Percentiles rank a stretch among this genome's conserved stretches.
Evolutionary conservation across 2,329 filamentous ascomycete genomes (phyloP).

Genomic region (Microsporum ferrugineum): DNA sequence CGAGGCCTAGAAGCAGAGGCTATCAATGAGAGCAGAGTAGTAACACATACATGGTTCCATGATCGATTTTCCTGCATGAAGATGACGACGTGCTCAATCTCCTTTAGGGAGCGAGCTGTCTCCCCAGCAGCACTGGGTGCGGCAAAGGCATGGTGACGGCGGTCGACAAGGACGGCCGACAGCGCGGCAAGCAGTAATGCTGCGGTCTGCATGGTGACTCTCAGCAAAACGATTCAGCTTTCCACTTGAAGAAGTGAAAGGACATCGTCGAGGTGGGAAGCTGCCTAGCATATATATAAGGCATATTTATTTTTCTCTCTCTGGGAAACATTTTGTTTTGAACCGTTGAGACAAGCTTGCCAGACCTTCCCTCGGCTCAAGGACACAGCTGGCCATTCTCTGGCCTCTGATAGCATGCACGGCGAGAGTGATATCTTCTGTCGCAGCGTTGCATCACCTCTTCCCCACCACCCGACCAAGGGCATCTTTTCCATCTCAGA

Average conservation of each 20-base stretch:
- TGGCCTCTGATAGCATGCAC: background rate
- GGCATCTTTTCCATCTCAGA: background rate
- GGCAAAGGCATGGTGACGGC: slow-evolving; percentile 8
- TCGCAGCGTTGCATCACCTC: background rate
- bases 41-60: slow-evolving; percentile 26
- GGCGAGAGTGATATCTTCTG: background rate
- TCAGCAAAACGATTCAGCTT: background rate
- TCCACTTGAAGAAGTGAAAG: background rate
- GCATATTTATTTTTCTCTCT: background rate
- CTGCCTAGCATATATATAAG: background rate
- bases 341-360: background rate
- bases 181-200: slow-evolving; percentile 3
- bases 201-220: slow-evolving; percentile 1
- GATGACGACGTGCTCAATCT: slow-evolving; percentile 47
- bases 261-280: background rate
- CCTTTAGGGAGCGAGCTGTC: slow-evolving; percentile 34
- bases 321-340: background rate
- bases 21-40: background rate
- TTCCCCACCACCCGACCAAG: background rate
- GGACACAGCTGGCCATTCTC: background rate
- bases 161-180: slow-evolving; percentile 1
- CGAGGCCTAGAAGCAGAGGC: background rate
- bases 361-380: background rate
- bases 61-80: slow-evolving; percentile 46
- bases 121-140: slow-evolving; percentile 4